A percentile compares a stretch with the other conserved stretches of the same genome.
phyloP scores from a whole-genome alignment of 2,329 filamentous ascomycete genomes.

The Calonectria montana region DNA sequence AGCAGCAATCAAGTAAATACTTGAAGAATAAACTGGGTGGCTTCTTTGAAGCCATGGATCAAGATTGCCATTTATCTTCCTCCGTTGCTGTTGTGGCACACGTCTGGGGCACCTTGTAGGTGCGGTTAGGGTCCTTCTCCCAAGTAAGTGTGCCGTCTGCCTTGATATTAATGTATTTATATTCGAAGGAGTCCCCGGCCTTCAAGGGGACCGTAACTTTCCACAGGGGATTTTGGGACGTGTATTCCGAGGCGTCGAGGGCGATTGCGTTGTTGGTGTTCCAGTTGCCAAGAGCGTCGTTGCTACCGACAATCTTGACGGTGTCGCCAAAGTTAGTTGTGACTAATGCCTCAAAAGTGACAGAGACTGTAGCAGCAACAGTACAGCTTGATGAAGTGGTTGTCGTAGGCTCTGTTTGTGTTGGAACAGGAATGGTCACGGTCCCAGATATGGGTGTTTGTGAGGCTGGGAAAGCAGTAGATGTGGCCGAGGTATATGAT shows the following conservation, averaged over 20 bases:
- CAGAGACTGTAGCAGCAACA: conserved; percentile 59
- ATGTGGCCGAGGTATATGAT: conserved; percentile 62
- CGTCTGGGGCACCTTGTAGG: conserved; percentile 46
- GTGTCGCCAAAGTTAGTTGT: conserved; percentile 71
- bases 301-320: conserved; percentile 73
- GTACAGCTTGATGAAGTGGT: conserved; percentile 50
- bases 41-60: neutral
- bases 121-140: conserved; percentile 71
- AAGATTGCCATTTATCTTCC: conserved; percentile 46
- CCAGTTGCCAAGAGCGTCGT: conserved; percentile 72
- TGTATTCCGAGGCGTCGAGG: conserved; percentile 70
- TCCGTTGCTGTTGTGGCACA: conserved; percentile 43
- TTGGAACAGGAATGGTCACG: conserved; percentile 44
- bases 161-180: conserved; percentile 75
- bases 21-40: neutral
- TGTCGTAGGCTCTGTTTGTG: conserved; percentile 35
- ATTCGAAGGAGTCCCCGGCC: conserved; percentile 68
- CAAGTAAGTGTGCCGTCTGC: conserved; percentile 67
- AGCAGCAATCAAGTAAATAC: neutral
- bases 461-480: conserved; percentile 60
- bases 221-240: conserved; percentile 71
- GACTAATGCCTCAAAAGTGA: conserved; percentile 72
- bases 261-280: conserved; percentile 63
- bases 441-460: conserved; percentile 56
- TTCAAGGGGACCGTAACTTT: conserved; percentile 64